Evolutionary conservation across 495 filamentous ascomycete genomes (phyloP).

Genomic region (Chaetomium tenue): DNA sequence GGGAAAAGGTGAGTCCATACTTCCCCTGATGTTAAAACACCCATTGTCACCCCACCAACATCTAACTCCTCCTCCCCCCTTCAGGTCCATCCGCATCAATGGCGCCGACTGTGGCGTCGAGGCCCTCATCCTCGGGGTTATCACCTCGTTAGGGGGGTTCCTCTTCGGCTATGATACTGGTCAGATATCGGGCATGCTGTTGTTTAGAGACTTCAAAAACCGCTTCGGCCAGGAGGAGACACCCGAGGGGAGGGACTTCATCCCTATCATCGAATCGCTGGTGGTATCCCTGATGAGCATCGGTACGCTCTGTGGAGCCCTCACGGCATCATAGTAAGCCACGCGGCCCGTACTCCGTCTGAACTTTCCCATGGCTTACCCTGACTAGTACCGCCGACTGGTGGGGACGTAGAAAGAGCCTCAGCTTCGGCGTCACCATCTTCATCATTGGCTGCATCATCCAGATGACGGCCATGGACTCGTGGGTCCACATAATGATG

Average conservation of each 20-base stretch:
- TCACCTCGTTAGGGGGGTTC: conserved; percentile 67
- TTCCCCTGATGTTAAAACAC: not conserved
- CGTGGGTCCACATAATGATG: conserved; percentile 51
- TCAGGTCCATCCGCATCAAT: conserved; percentile 37
- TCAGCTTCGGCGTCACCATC: conserved; percentile 38
- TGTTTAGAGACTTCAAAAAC: conserved; percentile 54
- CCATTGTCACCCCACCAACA: not conserved
- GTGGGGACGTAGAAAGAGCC: conserved; percentile 41
- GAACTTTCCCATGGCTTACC: not conserved
- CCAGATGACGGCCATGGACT: conserved; percentile 52
- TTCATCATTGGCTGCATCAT: conserved; percentile 53
- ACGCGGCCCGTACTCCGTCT: not conserved
- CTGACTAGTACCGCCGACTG: conserved; percentile 35
- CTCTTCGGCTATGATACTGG: conserved; percentile 73
- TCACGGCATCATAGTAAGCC: conserved; percentile 37
- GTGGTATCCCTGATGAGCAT: conserved; percentile 50
- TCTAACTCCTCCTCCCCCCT: not conserved
- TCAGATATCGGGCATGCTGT: conserved; percentile 60
- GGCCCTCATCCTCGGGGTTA: conserved; percentile 37
- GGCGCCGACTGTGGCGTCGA: conserved; percentile 39
- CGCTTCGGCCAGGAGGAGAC: conserved; percentile 42
- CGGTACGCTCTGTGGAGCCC: conserved; percentile 41
- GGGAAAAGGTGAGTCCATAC: conserved; percentile 20
- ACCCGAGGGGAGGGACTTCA: conserved; percentile 30
- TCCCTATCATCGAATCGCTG: conserved; percentile 41